These are phyloP conservation scores for Cladosporium cucumerinum DNA, from an alignment of 2,329 filamentous ascomycete species.

Conservation along the genomic window DNA sequence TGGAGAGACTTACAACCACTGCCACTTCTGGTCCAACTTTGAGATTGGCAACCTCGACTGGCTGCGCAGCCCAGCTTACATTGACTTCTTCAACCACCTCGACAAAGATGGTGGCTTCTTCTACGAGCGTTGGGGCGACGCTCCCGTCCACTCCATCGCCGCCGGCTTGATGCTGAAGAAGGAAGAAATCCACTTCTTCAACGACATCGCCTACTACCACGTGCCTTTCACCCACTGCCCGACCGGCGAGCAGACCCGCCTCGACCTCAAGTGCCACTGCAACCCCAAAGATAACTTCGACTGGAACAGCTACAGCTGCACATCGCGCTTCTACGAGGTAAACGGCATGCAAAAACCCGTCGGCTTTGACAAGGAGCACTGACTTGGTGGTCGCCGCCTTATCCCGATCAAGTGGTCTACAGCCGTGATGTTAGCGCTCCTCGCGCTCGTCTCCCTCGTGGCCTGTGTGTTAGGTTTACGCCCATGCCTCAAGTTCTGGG, in stretches of 20 bases:
- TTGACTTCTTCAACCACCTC: slow-evolving; percentile 84
- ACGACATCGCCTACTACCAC: slow-evolving; percentile 98
- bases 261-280: slow-evolving; percentile 88
- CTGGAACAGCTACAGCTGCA: slow-evolving; percentile 98
- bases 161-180: slow-evolving; percentile 83
- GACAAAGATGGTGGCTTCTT: slow-evolving; percentile 95
- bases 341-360: slow-evolving; percentile 78
- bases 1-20: slow-evolving; percentile 91
- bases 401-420: slow-evolving; percentile 7
- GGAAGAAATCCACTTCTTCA: slow-evolving; percentile 96
- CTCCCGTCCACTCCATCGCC: slow-evolving; percentile 96
- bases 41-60: slow-evolving; percentile 93
- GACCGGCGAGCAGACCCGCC: slow-evolving; percentile 76
- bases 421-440: background rate
- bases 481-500: slow-evolving; percentile 12
- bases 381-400: slow-evolving; percentile 25
- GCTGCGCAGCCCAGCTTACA: slow-evolving; percentile 83
- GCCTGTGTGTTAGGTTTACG: slow-evolving; percentile 2
- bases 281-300: slow-evolving; percentile 98
- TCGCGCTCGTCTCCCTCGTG: slow-evolving; percentile 5
- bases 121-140: slow-evolving; percentile 98
- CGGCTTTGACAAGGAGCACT: slow-evolving; percentile 65
- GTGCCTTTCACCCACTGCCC: slow-evolving; percentile 98
- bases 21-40: slow-evolving; percentile 99
- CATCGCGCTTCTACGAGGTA: slow-evolving; percentile 78